These are phyloP conservation scores for Pseudogymnoascus sp. DNA, from an alignment of 2,329 filamentous ascomycete genomes.

Conservation along the genomic window DNA sequence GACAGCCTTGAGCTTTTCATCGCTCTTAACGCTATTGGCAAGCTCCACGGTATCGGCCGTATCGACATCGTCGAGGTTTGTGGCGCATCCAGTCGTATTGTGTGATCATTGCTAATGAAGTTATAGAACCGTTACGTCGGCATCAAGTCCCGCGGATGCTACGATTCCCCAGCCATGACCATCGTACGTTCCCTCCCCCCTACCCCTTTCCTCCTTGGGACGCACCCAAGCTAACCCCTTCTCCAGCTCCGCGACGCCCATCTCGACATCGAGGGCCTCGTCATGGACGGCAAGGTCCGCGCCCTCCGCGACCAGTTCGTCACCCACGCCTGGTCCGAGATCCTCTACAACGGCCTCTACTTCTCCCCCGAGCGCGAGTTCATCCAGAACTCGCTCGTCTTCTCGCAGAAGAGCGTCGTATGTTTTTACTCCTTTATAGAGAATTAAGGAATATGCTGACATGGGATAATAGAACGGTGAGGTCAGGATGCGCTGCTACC, in stretches of 20 bases:
- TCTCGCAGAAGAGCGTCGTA: conserved; percentile 50
- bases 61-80: conserved; percentile 81
- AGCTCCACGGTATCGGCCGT: conserved; percentile 66
- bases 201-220: conserved; percentile 18
- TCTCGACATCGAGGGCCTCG: conserved; percentile 58
- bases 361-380: conserved; percentile 68
- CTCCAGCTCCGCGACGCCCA: conserved; percentile 27
- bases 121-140: conserved; percentile 62
- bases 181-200: conserved; percentile 22
- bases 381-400: conserved; percentile 56
- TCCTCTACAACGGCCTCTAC: conserved; percentile 53
- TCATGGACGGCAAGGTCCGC: conserved; percentile 61
- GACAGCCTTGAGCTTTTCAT: conserved; percentile 67
- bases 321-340: conserved; percentile 54
- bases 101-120: background rate
- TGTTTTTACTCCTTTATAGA: background rate
- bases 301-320: conserved; percentile 65
- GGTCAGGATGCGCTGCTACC: conserved; percentile 59
- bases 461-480: conserved; percentile 38
- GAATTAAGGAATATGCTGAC: background rate
- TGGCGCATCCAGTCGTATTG: conserved; percentile 34
- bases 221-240: background rate
- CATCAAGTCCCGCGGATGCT: conserved; percentile 74
- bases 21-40: conserved; percentile 63
- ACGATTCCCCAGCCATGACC: conserved; percentile 59